Evolutionary conservation across 805 yeast genomes (phyloP).

Genomic region (Monosporozyma solicola): DNA sequence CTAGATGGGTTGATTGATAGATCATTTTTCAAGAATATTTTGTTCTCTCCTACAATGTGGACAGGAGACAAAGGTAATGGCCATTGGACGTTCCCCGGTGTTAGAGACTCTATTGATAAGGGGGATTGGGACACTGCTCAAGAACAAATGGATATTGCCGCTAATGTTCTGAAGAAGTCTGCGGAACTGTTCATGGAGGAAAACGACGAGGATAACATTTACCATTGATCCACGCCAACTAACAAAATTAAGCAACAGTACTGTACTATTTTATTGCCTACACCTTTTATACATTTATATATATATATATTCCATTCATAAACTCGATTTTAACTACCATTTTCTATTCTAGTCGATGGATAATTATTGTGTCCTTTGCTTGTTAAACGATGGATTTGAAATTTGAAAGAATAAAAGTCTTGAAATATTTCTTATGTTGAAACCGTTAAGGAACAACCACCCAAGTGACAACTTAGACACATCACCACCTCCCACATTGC

Average conservation of each 20-base stretch:
- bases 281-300: background rate
- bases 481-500: background rate
- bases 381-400: background rate
- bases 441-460: no score
- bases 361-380: background rate
- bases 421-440: background rate
- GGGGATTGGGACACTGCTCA: slow-evolving; percentile 48
- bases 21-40: slow-evolving; percentile 54
- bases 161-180: slow-evolving; percentile 29
- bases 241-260: no score
- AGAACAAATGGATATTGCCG: slow-evolving; percentile 38
- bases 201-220: slow-evolving; percentile 8
- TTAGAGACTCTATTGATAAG: slow-evolving; percentile 54
- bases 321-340: background rate
- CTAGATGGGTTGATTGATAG: slow-evolving; percentile 40
- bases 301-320: background rate
- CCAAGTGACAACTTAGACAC: background rate
- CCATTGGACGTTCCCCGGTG: slow-evolving; percentile 58
- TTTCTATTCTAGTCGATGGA: background rate
- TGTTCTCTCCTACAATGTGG: slow-evolving; percentile 60
- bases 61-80: slow-evolving; percentile 34
- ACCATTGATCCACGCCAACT: background rate
- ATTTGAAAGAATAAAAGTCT: background rate
- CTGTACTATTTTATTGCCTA: background rate
- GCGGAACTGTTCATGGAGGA: slow-evolving; percentile 27